These are phyloP conservation scores for Vitis cinerea DNA, from an alignment of 164 flowering plant species.

Conservation along the genomic window DNA sequence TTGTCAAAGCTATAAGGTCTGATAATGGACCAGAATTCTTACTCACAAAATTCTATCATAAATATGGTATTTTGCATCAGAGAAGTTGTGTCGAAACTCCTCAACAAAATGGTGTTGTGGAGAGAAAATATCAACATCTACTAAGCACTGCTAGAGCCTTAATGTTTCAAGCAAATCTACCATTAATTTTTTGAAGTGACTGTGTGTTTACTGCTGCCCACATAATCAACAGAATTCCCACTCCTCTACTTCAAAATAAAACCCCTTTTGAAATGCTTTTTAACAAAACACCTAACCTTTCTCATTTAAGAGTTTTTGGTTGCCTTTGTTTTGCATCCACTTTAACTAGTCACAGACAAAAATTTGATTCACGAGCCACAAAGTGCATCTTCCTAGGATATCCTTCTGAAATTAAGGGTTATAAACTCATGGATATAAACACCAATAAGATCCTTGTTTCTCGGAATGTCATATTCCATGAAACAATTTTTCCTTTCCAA, in stretches of 20 bases:
- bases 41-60: too few relatives aligned
- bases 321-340: background rate
- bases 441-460: background rate
- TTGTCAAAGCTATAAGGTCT: background rate
- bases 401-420: background rate
- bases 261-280: background rate
- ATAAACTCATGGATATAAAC: background rate
- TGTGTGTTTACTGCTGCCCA: background rate
- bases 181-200: too few relatives aligned
- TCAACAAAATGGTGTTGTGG: too few relatives aligned
- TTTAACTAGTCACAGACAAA: background rate
- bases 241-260: background rate
- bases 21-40: background rate
- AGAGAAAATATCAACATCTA: too few relatives aligned
- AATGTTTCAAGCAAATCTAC: too few relatives aligned
- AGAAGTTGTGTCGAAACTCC: too few relatives aligned
- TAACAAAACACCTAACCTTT: background rate
- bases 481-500: background rate
- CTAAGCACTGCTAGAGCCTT: too few relatives aligned
- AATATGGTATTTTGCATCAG: too few relatives aligned
- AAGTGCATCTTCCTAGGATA: constrained; percentile 8
- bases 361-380: background rate
- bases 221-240: background rate
- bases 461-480: constrained; percentile 6
- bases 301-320: constrained; percentile 3